Evolutionary conservation across 1,284 basidiomycete genomes (phyloP).

Genomic region (Ceratobasidium theobromae): DNA sequence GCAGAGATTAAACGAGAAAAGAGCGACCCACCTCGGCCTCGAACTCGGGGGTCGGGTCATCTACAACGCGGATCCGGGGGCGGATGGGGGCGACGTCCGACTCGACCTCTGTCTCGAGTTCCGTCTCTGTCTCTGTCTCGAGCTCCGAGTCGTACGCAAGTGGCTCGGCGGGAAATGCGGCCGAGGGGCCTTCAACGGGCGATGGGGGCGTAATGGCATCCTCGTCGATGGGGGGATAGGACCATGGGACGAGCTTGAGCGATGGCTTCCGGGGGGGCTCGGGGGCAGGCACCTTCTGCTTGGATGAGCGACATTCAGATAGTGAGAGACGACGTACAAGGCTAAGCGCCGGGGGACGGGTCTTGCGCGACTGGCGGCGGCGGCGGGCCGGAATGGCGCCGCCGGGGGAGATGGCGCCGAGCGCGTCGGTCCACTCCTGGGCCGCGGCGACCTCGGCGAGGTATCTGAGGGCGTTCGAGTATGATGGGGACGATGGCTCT

Average conservation of each 20-base stretch:
- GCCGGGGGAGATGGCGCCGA: slow-evolving; percentile 2
- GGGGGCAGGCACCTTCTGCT: slow-evolving; percentile 11
- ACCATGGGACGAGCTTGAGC: slow-evolving; percentile 24
- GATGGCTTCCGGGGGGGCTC: slow-evolving; percentile 19
- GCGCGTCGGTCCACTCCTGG: slow-evolving; percentile 21
- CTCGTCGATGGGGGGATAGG: slow-evolving; percentile 26
- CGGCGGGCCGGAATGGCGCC: slow-evolving; percentile 14
- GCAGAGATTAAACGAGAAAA: background rate
- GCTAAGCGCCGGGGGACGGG: slow-evolving; percentile 12
- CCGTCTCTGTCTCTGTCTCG: slow-evolving; percentile 18
- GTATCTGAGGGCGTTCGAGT: slow-evolving; percentile 5
- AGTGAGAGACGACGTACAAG: background rate
- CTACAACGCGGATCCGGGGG: slow-evolving; percentile 12
- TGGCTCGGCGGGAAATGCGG: background rate
- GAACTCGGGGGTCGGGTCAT: slow-evolving; percentile 24
- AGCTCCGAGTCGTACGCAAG: slow-evolving; percentile 16
- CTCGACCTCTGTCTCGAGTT: slow-evolving; percentile 26
- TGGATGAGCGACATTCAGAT: background rate
- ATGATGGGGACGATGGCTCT: background rate
- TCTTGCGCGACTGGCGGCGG: slow-evolving; percentile 18
- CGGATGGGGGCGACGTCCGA: slow-evolving; percentile 18
- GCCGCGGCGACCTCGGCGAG: slow-evolving; percentile 25
- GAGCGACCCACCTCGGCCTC: slow-evolving; percentile 9
- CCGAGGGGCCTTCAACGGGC: background rate
- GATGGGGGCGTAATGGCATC: slow-evolving; percentile 22